Conservation (phyloP, 108 stramenopile genomes). For the Parietichytrium sp. region DNA sequence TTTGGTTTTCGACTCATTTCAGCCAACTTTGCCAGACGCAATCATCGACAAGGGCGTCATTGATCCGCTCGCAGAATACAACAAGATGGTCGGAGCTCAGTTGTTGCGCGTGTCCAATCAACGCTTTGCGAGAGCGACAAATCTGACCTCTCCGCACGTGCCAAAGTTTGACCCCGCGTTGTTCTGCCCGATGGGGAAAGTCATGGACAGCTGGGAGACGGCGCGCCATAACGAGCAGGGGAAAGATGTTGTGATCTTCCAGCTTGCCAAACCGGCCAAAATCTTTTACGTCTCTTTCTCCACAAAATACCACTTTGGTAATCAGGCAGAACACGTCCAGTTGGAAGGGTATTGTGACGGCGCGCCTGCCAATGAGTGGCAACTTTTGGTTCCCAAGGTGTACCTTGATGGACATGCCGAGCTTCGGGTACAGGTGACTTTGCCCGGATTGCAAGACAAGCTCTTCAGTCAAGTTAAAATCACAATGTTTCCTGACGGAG, state of each 20-base stretch:
- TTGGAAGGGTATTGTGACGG: background rate
- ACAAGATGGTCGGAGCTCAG: background rate
- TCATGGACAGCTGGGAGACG: slow-evolving; percentile 41
- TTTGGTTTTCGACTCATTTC: slow-evolving; percentile 20
- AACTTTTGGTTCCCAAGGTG: background rate
- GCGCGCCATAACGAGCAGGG: background rate
- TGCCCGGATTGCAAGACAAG: too few relatives aligned
- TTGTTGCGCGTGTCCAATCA: slow-evolving; percentile 4
- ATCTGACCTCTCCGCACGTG: background rate
- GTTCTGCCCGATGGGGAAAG: slow-evolving; percentile 33
- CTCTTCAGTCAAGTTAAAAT: background rate
- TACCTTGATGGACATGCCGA: slow-evolving; percentile 17
- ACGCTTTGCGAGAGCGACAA: slow-evolving; percentile 8
- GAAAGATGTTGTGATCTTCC: background rate
- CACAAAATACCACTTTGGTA: slow-evolving; percentile 14
- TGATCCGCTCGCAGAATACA: background rate
- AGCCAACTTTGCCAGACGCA: background rate
- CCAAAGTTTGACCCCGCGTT: slow-evolving; percentile 24
- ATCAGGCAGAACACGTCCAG: slow-evolving; percentile 13
- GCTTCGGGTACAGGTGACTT: background rate
- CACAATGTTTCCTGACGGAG: slow-evolving; percentile 1
- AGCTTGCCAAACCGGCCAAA: background rate
- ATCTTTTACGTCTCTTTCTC: background rate
- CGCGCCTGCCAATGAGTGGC: background rate
- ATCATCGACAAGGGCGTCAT: background rate